phyloP scores from a whole-genome alignment of 441 rosid genomes.

The Adansonia madagascariensis region DNA sequence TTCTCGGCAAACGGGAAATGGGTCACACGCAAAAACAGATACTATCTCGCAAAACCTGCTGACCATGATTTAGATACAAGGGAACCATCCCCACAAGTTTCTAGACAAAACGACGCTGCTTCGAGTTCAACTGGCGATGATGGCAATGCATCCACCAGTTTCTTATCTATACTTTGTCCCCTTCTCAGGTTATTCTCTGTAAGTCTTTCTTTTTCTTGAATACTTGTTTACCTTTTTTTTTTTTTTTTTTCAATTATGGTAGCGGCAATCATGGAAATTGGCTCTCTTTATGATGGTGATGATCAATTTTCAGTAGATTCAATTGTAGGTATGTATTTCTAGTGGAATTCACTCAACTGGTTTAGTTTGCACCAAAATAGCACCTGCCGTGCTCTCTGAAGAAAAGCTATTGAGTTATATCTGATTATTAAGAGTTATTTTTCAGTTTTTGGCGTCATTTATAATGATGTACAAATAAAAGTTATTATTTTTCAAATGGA shows the following conservation, averaged over 20 bases:
- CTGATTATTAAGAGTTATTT: not conserved
- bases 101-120: constrained; percentile 17
- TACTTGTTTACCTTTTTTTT: not conserved
- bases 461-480: not conserved
- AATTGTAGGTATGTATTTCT: not conserved
- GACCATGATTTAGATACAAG: constrained; percentile 31
- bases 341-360: not conserved
- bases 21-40: constrained; percentile 32
- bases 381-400: not conserved
- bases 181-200: constrained; percentile 75
- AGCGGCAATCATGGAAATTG: not conserved
- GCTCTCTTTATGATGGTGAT: not conserved
- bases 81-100: constrained; percentile 9
- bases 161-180: constrained; percentile 84
- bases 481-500: not conserved
- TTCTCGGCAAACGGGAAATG: constrained; percentile 23
- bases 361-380: not conserved
- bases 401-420: too few species aligned
- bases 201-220: not conserved
- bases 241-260: not conserved
- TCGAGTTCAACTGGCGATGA: constrained; percentile 18
- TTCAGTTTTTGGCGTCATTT: not conserved
- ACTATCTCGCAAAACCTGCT: constrained; percentile 36
- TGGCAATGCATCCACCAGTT: constrained; percentile 42
- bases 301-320: not conserved